A percentile compares a stretch with the other conserved stretches of the same genome.
Evolutionary conservation across 1,139 yeast species (phyloP).

Genomic region (Pichia sp.): DNA sequence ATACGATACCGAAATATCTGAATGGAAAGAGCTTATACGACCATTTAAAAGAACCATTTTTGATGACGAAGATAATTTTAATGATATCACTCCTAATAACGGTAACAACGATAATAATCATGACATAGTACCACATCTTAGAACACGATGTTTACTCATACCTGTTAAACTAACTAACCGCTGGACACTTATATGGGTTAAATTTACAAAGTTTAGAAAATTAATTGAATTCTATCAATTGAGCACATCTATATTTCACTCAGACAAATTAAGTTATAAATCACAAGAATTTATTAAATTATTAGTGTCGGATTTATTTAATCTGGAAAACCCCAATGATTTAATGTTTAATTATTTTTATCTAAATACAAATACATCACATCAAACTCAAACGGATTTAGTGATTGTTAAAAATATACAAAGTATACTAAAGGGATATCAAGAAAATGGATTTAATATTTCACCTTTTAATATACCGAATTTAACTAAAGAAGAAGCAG

Average conservation of each 20-base stretch:
- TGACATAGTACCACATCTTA: conserved; percentile 1
- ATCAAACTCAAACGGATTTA: conserved; percentile 14
- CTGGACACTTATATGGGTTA: conserved; percentile 27
- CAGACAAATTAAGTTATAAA: conserved; percentile 15
- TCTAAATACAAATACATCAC: conserved; percentile 14
- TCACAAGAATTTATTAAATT: conserved; percentile 16
- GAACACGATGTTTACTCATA: conserved; percentile 18
- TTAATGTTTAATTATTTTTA: conserved; percentile 16
- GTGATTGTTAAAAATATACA: conserved; percentile 16
- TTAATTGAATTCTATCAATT: conserved; percentile 22
- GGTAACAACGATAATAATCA: not conserved
- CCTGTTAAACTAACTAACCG: conserved; percentile 17
- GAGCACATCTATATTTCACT: not conserved
- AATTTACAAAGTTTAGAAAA: conserved; percentile 16
- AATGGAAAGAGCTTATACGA: conserved; percentile 5
- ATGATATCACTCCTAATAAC: not conserved
- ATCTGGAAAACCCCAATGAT: conserved; percentile 12
- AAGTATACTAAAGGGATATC: conserved; percentile 20
- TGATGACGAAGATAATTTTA: not conserved
- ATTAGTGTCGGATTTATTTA: conserved; percentile 17
- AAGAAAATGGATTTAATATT: conserved; percentile 20
- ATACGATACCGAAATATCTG: not conserved
- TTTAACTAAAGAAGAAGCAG: not conserved
- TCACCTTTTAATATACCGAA: conserved; percentile 2
- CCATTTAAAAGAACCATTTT: conserved; percentile 6